Evolutionary conservation across 108 stramenopile species (phyloP), one percentile per base, ranked within the genome.

Genomic region (Cylindrotheca closterium): DNA sequence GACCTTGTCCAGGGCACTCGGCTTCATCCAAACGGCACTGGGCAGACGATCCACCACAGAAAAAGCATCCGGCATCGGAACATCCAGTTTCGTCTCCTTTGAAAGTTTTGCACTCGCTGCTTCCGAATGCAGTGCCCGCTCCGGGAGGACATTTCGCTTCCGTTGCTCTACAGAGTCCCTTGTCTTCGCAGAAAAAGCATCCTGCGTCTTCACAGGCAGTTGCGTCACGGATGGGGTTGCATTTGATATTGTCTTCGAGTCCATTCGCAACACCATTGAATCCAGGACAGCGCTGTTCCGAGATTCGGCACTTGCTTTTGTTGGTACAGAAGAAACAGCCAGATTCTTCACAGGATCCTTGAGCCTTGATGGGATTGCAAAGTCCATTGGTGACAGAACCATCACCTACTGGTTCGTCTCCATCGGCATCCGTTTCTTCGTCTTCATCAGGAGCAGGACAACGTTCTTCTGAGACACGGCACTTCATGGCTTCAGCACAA

Each of bases 1-100:
- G 63, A 34, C 63, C 63, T 23, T 54, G 7, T 2, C 46, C 52
- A 25, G 32, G 30, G 34, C 63, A 64, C 30, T 64, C 52, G n/a
- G 0, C 33, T 2, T 64, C 63, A 24, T 50, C 18, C 5, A 32
- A 19, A 19, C 51, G 51, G 37, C 63, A 64, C 1, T 26, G 25
- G 31, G n/a, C 18, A 7, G 18, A 2, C 8, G 51, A 30, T 0
- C 24, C 37, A 30, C 52, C 48, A 47, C 63, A 64, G 3, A 64
- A 45, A 24, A 47, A 64, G 26, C 51, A 26, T 25, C 63, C 30
- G 2, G 26, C 52, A 22, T 30, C 29, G n/a, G n/a, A n/a, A n/a
- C n/a, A n/a, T n/a, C n/a, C n/a, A n/a, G n/a, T n/a, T n/a, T n/a
- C n/a, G n/a, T n/a, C n/a, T n/a, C n/a, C n/a, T n/a, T n/a, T n/a